A percentile compares a stretch with the other conserved stretches of the same genome.
phyloP scores from a whole-genome alignment of 495 filamentous ascomycete species.

The Hypoxylon subgilvum region DNA sequence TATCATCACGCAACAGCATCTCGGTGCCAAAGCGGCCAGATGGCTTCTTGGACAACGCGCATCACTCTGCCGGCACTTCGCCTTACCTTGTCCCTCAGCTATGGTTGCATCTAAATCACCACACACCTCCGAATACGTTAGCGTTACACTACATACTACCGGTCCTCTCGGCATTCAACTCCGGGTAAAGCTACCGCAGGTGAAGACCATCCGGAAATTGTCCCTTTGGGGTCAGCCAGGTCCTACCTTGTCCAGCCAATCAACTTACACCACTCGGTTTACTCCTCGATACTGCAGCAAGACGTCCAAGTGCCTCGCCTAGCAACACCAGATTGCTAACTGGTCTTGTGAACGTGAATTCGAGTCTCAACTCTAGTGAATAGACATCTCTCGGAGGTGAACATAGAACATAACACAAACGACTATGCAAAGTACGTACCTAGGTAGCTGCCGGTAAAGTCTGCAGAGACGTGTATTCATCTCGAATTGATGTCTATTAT shows the following conservation, averaged over 20 bases:
- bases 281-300: constrained; percentile 18
- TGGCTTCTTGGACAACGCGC: constrained; percentile 13
- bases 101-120: constrained; percentile 26
- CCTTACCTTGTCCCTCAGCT: constrained; percentile 23
- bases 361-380: too few species aligned
- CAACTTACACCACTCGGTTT: neutral
- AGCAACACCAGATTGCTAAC: too few species aligned
- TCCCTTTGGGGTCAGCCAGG: constrained; percentile 13
- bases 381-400: too few species aligned
- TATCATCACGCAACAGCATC: neutral
- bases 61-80: constrained; percentile 28
- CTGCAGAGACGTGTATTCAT: too few species aligned
- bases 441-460: too few species aligned
- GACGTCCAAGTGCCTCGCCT: too few species aligned
- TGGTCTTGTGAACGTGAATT: too few species aligned
- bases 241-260: constrained; percentile 18
- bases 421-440: too few species aligned
- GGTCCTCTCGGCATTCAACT: constrained; percentile 33
- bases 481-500: too few species aligned
- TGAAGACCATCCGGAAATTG: constrained; percentile 28
- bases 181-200: constrained; percentile 32
- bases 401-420: too few species aligned
- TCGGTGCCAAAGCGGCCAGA: constrained; percentile 14
- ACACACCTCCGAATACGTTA: constrained; percentile 32
- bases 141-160: constrained; percentile 33